A percentile compares a stretch with the other conserved stretches of the same genome.
These are phyloP conservation scores for Aspergillus calidoustus DNA, from an alignment of 2,329 filamentous ascomycete genomes.

Conservation along the genomic window DNA sequence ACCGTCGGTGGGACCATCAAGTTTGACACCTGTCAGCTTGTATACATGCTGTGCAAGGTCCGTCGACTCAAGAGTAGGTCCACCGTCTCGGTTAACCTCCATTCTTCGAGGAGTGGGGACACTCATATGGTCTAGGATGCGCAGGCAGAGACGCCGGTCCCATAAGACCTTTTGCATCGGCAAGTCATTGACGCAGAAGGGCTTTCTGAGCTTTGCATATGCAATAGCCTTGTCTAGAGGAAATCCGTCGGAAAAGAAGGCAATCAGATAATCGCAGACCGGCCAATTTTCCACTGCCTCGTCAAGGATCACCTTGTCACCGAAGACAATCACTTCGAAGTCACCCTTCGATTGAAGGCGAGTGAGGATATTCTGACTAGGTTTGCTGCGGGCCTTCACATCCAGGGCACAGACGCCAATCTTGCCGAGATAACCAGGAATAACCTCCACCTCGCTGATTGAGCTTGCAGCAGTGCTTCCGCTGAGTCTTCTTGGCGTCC, in stretches of 20 bases:
- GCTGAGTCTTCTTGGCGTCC: constrained; percentile 75
- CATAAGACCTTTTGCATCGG: constrained; percentile 97
- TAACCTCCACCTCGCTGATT: constrained; percentile 66
- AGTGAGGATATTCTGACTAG: constrained; percentile 93
- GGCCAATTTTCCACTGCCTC: constrained; percentile 98
- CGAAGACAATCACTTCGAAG: constrained; percentile 97
- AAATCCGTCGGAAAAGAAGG: constrained; percentile 97
- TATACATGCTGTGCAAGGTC: constrained; percentile 82
- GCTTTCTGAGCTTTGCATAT: constrained; percentile 89
- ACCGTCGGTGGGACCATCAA: constrained; percentile 73
- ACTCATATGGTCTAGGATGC: constrained; percentile 83
- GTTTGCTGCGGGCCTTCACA: constrained; percentile 94
- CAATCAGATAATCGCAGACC: constrained; percentile 93
- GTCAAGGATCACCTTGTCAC: constrained; percentile 97
- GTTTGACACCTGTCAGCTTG: constrained; percentile 75
- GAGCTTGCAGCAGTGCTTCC: constrained; percentile 82
- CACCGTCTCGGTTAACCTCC: constrained; percentile 92
- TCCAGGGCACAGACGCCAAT: constrained; percentile 97
- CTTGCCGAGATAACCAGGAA: constrained; percentile 55
- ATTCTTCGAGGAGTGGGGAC: constrained; percentile 87
- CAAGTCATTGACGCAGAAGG: constrained; percentile 96
- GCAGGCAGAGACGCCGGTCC: constrained; percentile 89
- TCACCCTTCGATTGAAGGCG: constrained; percentile 86
- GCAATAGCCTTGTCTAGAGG: constrained; percentile 96
- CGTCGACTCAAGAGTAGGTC: constrained; percentile 75